Evolutionary conservation across 805 yeast genomes (phyloP).

Genomic region (Wickerhamomyces xylosicus): DNA sequence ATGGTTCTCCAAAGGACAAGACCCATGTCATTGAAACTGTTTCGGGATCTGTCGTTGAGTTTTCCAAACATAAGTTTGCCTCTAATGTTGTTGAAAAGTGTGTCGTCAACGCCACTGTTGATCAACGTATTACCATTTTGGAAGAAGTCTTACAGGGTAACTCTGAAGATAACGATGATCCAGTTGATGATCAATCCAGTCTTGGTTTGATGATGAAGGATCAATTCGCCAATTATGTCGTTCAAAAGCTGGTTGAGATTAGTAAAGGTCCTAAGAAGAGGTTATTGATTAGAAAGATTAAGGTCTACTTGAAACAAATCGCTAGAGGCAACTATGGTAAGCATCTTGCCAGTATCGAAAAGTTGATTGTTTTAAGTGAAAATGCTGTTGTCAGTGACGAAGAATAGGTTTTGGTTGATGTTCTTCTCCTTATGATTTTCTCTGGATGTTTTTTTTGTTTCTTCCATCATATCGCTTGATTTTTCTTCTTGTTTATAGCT

Average conservation of each 20-base stretch:
- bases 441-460: background rate
- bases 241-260: constrained; percentile 85
- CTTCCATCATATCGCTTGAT: background rate
- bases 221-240: constrained; percentile 95
- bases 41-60: constrained; percentile 58
- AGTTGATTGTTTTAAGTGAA: constrained; percentile 23
- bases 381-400: constrained; percentile 17
- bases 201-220: constrained; percentile 93
- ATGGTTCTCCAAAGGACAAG: constrained; percentile 57
- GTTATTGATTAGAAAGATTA: constrained; percentile 60
- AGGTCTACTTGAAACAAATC: constrained; percentile 69
- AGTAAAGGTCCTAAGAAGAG: constrained; percentile 62
- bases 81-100: constrained; percentile 96
- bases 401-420: background rate
- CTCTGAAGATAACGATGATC: constrained; percentile 23
- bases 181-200: constrained; percentile 54
- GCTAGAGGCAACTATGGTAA: constrained; percentile 66
- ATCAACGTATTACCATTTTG: constrained; percentile 53
- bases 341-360: constrained; percentile 76
- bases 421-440: no score
- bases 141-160: constrained; percentile 55
- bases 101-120: constrained; percentile 57
- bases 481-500: background rate
- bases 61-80: constrained; percentile 95
- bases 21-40: constrained; percentile 58